Base-by-base conservation (phyloP, 1,284 basidiomycete genomes). In the Acaromyces ingoldii region DNA sequence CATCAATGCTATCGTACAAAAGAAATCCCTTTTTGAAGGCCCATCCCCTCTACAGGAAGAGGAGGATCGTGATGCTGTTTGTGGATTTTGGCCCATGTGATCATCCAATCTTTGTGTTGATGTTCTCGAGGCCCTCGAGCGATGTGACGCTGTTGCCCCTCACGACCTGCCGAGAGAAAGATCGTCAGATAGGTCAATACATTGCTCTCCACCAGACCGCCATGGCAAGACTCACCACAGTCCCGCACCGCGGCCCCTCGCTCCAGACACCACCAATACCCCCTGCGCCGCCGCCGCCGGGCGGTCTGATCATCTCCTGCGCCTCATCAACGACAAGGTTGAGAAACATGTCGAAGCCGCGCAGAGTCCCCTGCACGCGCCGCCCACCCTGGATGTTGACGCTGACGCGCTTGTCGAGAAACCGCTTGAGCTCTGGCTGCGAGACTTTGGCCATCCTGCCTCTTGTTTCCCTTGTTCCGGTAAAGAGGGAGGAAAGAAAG, bases 271-370 rank as follows among this genome's bases (percentile, higher is more conserved):
- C 91, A 26, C 25, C 25, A 29, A 31, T 79, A 91, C 86, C n/a
- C 85, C 89, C 30, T 85, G 86, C 86, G n/a, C n/a, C n/a, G n/a
- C n/a, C n/a, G n/a, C n/a, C n/a, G n/a, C n/a, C n/a, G n/a, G n/a
- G n/a, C 0, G 86, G 65, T 17, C 62, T 56, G 6, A 72, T 84
- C 79, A 97, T 92, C 78, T 99, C 95, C 68, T 86, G 78, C 13
- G 90, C 89, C 70, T 97, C 89, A 76, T 98, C 93, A 74, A 99
- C 84, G 57, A 98, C 93, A 37, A 99, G 82, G 77, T 99, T 99
- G 76, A 99, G 80, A 81, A 99, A 99, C 68, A 99, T 87, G 81
- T 98, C 95, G 78, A 93, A 98, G 33, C 95, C 95, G 59, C 95
- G 85, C 51, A 98, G 79, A n/a, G 85, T 86, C 53, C 93, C 95